A percentile compares a stretch with the other conserved stretches of the same genome.
phyloP scores from a whole-genome alignment of 1,139 yeast genomes.

The Geotrichum cucujoidarum region DNA sequence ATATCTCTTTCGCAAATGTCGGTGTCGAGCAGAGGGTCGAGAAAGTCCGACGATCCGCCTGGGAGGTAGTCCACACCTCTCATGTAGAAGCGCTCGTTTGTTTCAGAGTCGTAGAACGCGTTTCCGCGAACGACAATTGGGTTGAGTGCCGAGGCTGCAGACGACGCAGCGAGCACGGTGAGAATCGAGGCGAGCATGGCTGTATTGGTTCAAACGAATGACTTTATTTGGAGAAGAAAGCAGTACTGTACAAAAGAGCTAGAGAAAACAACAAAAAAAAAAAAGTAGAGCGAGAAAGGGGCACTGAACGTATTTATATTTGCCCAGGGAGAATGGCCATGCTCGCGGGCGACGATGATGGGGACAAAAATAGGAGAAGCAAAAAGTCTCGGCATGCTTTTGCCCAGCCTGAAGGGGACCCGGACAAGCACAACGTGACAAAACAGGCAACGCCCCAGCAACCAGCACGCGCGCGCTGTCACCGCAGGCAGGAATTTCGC shows the following conservation, averaged over 20 bases:
- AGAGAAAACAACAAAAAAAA: background rate
- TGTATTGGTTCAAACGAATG: no score
- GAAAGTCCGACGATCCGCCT: constrained; percentile 51
- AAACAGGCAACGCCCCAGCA: no score
- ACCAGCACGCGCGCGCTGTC: no score
- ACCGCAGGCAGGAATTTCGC: no score
- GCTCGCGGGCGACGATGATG: no score
- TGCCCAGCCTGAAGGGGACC: no score
- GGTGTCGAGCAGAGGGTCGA: constrained; percentile 72
- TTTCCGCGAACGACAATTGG: constrained; percentile 38
- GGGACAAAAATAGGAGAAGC: no score
- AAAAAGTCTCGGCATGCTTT: no score
- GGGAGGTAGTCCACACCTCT: constrained; percentile 81
- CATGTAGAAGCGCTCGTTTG: constrained; percentile 77
- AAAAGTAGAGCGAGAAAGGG: background rate
- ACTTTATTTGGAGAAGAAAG: background rate
- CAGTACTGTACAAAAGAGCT: background rate
- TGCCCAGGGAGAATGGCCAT: no score
- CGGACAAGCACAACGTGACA: no score
- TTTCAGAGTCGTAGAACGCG: constrained; percentile 58
- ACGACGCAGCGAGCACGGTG: constrained; percentile 3
- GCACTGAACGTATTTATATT: background rate
- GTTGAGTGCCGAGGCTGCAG: constrained; percentile 6
- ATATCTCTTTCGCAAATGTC: constrained; percentile 73
- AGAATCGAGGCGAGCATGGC: background rate